Percentiles rank a stretch among this genome's conserved stretches.
Evolutionary conservation across 768 basidiomycete species (phyloP).

Genomic region (Panaeolus cyanescens): DNA sequence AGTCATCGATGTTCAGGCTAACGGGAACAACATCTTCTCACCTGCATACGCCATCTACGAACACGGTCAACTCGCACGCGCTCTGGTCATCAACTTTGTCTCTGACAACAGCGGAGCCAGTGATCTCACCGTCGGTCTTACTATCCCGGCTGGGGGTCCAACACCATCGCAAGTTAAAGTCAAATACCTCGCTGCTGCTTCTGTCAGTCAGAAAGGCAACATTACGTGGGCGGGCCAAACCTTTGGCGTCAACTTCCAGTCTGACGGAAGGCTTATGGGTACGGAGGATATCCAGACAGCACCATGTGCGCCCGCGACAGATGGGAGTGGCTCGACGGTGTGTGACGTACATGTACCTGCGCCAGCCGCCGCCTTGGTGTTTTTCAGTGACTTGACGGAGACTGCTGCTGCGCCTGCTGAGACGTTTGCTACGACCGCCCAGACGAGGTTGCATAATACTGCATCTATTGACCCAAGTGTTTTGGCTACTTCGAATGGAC

Average conservation of each 20-base stretch:
- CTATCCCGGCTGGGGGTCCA: constrained; percentile 49
- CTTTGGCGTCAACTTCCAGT: constrained; percentile 57
- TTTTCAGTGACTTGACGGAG: constrained; percentile 50
- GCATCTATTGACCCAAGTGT: constrained; percentile 54
- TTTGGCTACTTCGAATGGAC: constrained; percentile 69
- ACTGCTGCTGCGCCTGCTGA: constrained; percentile 30
- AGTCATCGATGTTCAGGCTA: constrained; percentile 63
- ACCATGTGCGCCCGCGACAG: constrained; percentile 37
- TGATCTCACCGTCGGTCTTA: constrained; percentile 53
- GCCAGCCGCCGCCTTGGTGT: constrained; percentile 72
- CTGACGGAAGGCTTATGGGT: constrained; percentile 67
- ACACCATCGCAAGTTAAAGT: constrained; percentile 52
- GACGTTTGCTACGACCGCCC: constrained; percentile 55
- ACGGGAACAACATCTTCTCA: constrained; percentile 52
- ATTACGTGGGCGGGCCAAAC: constrained; percentile 69
- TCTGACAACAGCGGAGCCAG: constrained; percentile 59
- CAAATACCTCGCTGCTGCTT: constrained; percentile 54
- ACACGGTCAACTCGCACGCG: constrained; percentile 56
- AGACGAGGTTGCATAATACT: constrained; percentile 52
- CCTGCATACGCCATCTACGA: constrained; percentile 82
- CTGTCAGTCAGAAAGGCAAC: constrained; percentile 54
- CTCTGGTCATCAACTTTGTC: constrained; percentile 75
- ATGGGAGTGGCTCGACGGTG: constrained; percentile 23
- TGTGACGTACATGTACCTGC: constrained; percentile 67
- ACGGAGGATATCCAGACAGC: constrained; percentile 51